A percentile compares a stretch with the other conserved stretches of the same genome.
Evolutionary conservation across 2,329 filamentous ascomycete genomes (phyloP).

Genomic region (Neospermospora avenae): DNA sequence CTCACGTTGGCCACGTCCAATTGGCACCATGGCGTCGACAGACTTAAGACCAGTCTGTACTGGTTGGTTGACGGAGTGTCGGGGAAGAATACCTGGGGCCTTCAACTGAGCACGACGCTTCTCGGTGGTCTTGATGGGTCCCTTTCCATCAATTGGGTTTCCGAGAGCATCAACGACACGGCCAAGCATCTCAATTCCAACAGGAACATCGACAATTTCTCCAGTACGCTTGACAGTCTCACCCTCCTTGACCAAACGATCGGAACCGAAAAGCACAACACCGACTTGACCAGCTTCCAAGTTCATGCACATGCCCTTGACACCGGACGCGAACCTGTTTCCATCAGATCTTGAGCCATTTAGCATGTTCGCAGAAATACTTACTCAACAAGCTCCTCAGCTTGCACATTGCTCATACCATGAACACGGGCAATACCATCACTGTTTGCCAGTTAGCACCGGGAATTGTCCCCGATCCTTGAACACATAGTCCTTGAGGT

Average conservation of each 20-base stretch:
- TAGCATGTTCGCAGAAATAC: slow-evolving; percentile 40
- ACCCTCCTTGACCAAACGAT: slow-evolving; percentile 99
- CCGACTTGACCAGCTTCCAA: slow-evolving; percentile 99
- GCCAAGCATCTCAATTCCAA: slow-evolving; percentile 88
- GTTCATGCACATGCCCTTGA: slow-evolving; percentile 99
- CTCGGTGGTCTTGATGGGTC: slow-evolving; percentile 87
- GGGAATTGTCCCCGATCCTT: neutral
- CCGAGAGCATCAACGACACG: slow-evolving; percentile 98
- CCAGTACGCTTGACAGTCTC: slow-evolving; percentile 99
- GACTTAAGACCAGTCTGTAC: slow-evolving; percentile 99
- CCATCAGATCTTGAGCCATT: slow-evolving; percentile 21
- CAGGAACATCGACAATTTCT: slow-evolving; percentile 97
- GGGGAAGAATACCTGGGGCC: slow-evolving; percentile 96
- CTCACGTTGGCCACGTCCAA: slow-evolving; percentile 99
- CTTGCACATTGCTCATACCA: slow-evolving; percentile 99
- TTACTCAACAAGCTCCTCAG: slow-evolving; percentile 99
- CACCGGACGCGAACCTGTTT: slow-evolving; percentile 91
- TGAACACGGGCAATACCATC: slow-evolving; percentile 99
- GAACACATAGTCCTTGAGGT: slow-evolving; percentile 20
- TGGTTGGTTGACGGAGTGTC: slow-evolving; percentile 95
- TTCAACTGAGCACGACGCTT: slow-evolving; percentile 97
- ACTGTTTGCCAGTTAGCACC: slow-evolving; percentile 50
- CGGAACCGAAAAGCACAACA: slow-evolving; percentile 99
- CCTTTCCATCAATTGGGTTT: slow-evolving; percentile 99
- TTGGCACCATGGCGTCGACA: slow-evolving; percentile 99